Evolutionary conservation across 805 yeast species (phyloP), one percentile per base, ranked within the genome.

Genomic region (Candida lessepsii): DNA sequence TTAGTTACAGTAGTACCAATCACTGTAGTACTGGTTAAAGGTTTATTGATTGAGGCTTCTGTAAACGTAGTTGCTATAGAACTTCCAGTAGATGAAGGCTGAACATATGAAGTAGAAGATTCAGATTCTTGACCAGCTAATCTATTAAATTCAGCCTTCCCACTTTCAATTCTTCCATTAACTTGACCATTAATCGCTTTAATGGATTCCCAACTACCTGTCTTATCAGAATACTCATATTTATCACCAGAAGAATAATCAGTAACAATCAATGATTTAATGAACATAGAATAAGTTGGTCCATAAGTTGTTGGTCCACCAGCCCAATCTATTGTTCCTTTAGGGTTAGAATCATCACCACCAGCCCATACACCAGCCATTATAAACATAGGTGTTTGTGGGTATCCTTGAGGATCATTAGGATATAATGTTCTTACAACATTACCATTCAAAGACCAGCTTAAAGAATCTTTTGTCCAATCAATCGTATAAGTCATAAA

Each of bases 301-400:
- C 75, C 46, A 54, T 78, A 83, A 55, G 85, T 81, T 10, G 88
- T 79, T 14, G 50, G 43, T 41, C 95, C 95, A 43, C 91, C 91
- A 3, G 91, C 88, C 93, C 93, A 84, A 53, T 78, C 78, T 42
- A 84, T 82, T 2, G 90, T 83, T 36, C 91, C 91, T 27, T 67
- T 66, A 5, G 71, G 66, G 52, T 83, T 83, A 18, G 66, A 50
- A 20, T 84, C 66, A 59, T 83, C 89, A 57, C 93, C 93, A 52
- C 90, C 91, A 3, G 89, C 89, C 91, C 93, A 84, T 23, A 80
- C 63, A 48, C 93, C 91, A 46, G 78, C 67, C 56, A 67, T 72
- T 9, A 84, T 57, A 48, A 67, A 73, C 90, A 89, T 86, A 35
- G 97, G 97, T n/a, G 88, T 68, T 65, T 89, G 96, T 30, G 97